phyloP scores from a whole-genome alignment of 352 stramenopile genomes.

The Stephanocyclus meneghinianus region DNA sequence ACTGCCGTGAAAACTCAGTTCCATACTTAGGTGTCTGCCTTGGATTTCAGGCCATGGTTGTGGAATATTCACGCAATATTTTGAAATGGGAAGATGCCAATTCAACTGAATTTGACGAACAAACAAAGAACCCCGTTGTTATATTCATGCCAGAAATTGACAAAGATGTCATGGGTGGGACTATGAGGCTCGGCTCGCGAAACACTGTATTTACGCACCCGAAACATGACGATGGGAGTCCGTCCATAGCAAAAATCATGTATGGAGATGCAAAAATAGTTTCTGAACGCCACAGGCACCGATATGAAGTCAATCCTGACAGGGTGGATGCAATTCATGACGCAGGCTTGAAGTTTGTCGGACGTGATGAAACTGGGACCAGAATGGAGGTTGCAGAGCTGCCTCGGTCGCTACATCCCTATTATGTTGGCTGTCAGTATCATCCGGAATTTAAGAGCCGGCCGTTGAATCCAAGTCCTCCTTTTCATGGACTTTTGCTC shows the following conservation, averaged over 20 bases:
- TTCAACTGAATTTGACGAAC: conserved; percentile 92
- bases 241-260: conserved; percentile 86
- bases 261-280: conserved; percentile 89
- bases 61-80: conserved; percentile 96
- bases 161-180: conserved; percentile 96
- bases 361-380: conserved; percentile 93
- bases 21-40: conserved; percentile 98
- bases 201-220: conserved; percentile 90
- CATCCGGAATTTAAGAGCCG: conserved; percentile 98
- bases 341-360: conserved; percentile 95
- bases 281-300: conserved; percentile 95
- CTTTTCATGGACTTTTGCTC: conserved; percentile 94
- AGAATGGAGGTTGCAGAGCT: conserved; percentile 99
- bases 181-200: conserved; percentile 97
- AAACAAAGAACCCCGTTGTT: conserved; percentile 89
- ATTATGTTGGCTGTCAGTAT: conserved; percentile 99
- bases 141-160: conserved; percentile 99
- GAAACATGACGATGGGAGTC: conserved; percentile 82
- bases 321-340: conserved; percentile 87
- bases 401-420: conserved; percentile 90
- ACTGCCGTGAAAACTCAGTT: conserved; percentile 92
- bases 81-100: conserved; percentile 91
- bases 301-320: conserved; percentile 99
- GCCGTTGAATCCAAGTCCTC: conserved; percentile 93
- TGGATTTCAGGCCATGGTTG: conserved; percentile 92